Evolutionary conservation across 768 basidiomycete genomes (phyloP).

Genomic region (Sporobolomyces pararoseus): DNA sequence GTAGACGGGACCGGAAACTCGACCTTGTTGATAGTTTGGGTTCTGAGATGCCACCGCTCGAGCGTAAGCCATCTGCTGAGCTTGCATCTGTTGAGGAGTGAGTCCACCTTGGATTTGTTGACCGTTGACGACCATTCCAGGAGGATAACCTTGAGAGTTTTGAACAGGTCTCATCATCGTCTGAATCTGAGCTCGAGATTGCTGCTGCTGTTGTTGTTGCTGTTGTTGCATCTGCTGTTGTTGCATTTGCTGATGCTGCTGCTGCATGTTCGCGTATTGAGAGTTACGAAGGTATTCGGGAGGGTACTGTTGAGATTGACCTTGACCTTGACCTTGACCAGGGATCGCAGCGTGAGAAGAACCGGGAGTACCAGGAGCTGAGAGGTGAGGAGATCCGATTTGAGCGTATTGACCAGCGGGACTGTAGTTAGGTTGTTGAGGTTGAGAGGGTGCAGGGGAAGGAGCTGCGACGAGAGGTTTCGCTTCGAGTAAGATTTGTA

Average conservation of each 20-base stretch:
- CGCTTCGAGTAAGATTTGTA: conserved; percentile 32
- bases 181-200: conserved; percentile 17
- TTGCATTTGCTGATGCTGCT: conserved; percentile 15
- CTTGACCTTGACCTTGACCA: no score
- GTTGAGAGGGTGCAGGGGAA: background rate
- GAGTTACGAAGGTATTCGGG: background rate
- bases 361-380: conserved; percentile 26
- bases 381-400: conserved; percentile 11
- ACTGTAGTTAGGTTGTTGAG: background rate
- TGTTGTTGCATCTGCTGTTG: conserved; percentile 7
- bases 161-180: conserved; percentile 16
- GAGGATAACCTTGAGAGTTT: background rate
- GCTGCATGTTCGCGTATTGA: background rate
- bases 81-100: background rate
- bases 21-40: background rate
- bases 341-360: background rate
- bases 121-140: background rate
- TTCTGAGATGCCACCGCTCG: background rate
- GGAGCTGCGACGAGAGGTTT: background rate
- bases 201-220: conserved; percentile 13
- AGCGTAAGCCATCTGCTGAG: conserved; percentile 15
- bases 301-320: background rate
- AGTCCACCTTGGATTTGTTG: background rate
- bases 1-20: background rate
- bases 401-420: conserved; percentile 15